These are phyloP conservation scores for Taiwanofungus camphoratus DNA, from an alignment of 1,284 basidiomycete genomes.

Conservation along the genomic window DNA sequence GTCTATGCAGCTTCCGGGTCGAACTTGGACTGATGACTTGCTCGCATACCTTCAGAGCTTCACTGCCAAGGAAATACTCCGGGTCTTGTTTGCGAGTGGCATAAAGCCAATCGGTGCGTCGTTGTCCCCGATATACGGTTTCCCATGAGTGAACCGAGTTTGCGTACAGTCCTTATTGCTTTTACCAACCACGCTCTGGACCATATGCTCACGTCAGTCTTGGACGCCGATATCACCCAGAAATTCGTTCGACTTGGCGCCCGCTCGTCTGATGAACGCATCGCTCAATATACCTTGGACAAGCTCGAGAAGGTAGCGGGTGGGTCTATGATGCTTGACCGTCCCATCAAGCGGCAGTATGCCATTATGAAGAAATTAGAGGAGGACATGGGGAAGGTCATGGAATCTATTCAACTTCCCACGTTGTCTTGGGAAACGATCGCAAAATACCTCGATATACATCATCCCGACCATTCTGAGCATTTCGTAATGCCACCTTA, in stretches of 20 bases:
- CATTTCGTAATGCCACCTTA: slow-evolving; percentile 33
- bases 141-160: too few relatives aligned
- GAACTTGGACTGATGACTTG: too few relatives aligned
- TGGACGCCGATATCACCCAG: slow-evolving; percentile 55
- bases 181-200: slow-evolving; percentile 77
- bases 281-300: slow-evolving; percentile 52
- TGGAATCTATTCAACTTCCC: slow-evolving; percentile 32
- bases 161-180: slow-evolving; percentile 60
- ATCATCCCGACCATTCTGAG: slow-evolving; percentile 38
- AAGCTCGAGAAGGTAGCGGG: slow-evolving; percentile 40
- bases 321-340: slow-evolving; percentile 35
- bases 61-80: slow-evolving; percentile 60
- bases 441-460: slow-evolving; percentile 31
- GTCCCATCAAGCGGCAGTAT: slow-evolving; percentile 30
- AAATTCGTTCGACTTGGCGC: slow-evolving; percentile 62
- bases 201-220: slow-evolving; percentile 55
- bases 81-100: slow-evolving; percentile 53
- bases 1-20: too few relatives aligned
- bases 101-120: slow-evolving; percentile 28
- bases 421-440: slow-evolving; percentile 35
- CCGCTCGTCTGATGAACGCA: slow-evolving; percentile 51
- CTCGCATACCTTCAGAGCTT: slow-evolving; percentile 44
- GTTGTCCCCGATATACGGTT: too few relatives aligned
- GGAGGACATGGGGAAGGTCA: slow-evolving; percentile 37
- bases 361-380: slow-evolving; percentile 41